A percentile compares a stretch with the other conserved stretches of the same genome.
phyloP scores from a whole-genome alignment of 371 early-diverging fungal species.

The Mortierella sp. region DNA sequence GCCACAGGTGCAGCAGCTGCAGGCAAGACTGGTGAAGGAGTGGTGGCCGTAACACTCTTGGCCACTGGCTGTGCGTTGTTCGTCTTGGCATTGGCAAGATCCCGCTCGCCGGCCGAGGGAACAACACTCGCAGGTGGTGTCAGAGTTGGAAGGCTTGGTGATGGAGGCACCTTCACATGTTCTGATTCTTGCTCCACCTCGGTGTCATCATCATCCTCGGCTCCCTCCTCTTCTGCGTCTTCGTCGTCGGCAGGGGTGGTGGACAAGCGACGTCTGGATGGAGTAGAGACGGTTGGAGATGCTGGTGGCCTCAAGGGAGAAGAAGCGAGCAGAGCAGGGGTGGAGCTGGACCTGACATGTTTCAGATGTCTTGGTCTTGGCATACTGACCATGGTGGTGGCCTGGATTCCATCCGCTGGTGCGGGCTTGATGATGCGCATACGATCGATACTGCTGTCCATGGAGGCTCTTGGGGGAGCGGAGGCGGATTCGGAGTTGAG shows the following conservation, averaged over 20 bases:
- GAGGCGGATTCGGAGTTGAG: not conserved
- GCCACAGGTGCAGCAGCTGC: constrained; percentile 4
- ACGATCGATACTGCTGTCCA: constrained; percentile 30
- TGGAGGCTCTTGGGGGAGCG: constrained; percentile 11
- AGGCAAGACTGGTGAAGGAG: constrained; percentile 1
- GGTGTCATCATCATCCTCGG: too few relatives aligned
- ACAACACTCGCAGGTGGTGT: too few relatives aligned
- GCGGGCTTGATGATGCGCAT: constrained; percentile 19
- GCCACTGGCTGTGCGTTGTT: not conserved
- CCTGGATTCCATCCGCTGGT: constrained; percentile 21
- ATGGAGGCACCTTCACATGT: not conserved
- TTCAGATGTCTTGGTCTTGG: constrained; percentile 28
- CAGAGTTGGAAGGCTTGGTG: not conserved
- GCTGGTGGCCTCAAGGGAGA: constrained; percentile 1
- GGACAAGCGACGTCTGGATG: not conserved
- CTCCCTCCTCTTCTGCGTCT: constrained; percentile 1
- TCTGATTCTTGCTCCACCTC: constrained; percentile 7
- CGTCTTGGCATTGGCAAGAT: not conserved
- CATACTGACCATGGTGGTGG: constrained; percentile 38
- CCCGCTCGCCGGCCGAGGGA: too few relatives aligned
- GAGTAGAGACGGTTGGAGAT: not conserved
- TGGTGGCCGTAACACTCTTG: not conserved
- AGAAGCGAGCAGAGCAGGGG: constrained; percentile 8
- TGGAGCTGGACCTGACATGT: constrained; percentile 19
- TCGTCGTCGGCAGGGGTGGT: constrained; percentile 3